phyloP scores from a whole-genome alignment of 352 stramenopile genomes.

The Pythium oligandrum region DNA sequence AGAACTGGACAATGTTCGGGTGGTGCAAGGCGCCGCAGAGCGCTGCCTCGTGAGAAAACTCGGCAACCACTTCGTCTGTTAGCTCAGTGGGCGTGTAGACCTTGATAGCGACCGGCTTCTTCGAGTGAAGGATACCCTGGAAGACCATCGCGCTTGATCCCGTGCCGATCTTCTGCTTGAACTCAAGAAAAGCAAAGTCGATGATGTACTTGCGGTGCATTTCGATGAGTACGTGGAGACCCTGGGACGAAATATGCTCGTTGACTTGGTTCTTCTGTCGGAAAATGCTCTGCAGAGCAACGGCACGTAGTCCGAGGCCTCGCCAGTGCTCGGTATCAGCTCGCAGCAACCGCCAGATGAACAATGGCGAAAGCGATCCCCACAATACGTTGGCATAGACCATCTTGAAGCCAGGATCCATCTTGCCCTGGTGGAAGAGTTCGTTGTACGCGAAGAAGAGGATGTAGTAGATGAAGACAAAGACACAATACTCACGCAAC shows the following conservation, averaged over 20 bases:
- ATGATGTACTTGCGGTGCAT: slow-evolving; percentile 67
- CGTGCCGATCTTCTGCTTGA: slow-evolving; percentile 7
- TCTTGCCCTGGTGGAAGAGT: background rate
- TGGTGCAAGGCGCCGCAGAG: background rate
- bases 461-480: background rate
- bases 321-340: background rate
- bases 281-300: background rate
- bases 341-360: background rate
- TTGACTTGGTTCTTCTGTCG: slow-evolving; percentile 14
- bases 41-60: background rate
- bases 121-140: background rate
- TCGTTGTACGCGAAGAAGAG: background rate
- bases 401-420: background rate
- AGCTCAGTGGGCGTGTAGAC: background rate
- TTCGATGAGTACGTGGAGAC: slow-evolving; percentile 64
- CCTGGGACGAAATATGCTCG: slow-evolving; percentile 51
- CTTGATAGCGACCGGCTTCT: background rate
- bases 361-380: background rate
- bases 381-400: background rate
- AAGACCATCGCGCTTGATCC: background rate
- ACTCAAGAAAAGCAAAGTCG: slow-evolving; percentile 50
- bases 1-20: background rate
- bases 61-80: background rate
- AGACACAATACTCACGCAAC: background rate
- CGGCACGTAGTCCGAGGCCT: background rate